Conservation (phyloP, 805 yeast genomes). For the Wickerhamomyces pijperi region DNA sequence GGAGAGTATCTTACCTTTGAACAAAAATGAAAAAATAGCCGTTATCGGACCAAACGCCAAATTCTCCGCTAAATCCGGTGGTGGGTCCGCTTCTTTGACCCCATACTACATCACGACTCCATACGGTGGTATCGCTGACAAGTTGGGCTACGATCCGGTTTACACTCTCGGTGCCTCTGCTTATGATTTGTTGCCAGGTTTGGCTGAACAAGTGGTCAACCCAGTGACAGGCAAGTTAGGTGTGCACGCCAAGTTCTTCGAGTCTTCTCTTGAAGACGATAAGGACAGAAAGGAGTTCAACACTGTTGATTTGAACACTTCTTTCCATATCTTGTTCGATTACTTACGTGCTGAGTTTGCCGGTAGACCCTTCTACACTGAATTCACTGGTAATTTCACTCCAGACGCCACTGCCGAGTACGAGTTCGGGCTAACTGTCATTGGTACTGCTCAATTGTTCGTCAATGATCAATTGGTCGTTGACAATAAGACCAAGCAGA, state of each 20-base stretch:
- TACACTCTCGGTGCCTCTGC: conserved; percentile 27
- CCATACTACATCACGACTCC: conserved; percentile 40
- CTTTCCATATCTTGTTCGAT: conserved; percentile 19
- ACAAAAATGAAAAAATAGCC: conserved; percentile 30
- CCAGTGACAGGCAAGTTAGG: conserved; percentile 18
- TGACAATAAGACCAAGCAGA: conserved; percentile 45
- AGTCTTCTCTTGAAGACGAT: conserved; percentile 1
- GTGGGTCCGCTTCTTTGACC: conserved; percentile 47
- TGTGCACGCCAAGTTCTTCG: conserved; percentile 15
- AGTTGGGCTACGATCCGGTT: conserved; percentile 15
- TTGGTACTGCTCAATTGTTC: conserved; percentile 46
- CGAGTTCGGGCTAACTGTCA: conserved; percentile 38
- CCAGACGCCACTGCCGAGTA: conserved; percentile 39
- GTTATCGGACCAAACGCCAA: conserved; percentile 55
- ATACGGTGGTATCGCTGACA: conserved; percentile 31
- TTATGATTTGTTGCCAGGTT: conserved; percentile 23
- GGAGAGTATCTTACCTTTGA: conserved; percentile 33
- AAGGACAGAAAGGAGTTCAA: conserved; percentile 22
- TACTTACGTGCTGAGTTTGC: conserved; percentile 16
- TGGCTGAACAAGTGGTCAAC: conserved; percentile 18
- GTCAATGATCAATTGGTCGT: conserved; percentile 41
- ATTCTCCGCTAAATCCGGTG: conserved; percentile 39
- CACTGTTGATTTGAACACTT: conserved; percentile 12
- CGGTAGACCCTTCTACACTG: conserved; percentile 28
- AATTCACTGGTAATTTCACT: conserved; percentile 31